Conservation (phyloP, 768 basidiomycete genomes). For the Rhodotorula toruloides region DNA sequence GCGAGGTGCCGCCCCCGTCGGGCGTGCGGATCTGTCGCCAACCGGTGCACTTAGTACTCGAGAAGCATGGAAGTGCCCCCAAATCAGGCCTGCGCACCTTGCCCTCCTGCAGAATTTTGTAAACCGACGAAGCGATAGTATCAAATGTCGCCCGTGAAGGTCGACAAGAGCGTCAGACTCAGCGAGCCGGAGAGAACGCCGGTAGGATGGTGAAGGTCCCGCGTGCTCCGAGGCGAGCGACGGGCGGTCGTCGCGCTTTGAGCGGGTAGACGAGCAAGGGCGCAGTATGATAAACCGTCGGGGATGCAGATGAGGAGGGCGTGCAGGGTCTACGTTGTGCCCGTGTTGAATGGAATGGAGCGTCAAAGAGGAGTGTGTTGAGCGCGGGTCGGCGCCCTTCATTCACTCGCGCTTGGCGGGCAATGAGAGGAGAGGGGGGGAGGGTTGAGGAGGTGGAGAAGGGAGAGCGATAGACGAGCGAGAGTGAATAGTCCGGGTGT, state of each 20-base stretch:
- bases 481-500: too few species aligned
- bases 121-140: conserved; percentile 82
- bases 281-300: not conserved
- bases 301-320: not conserved
- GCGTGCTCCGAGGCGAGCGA: conserved; percentile 62
- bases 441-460: too few species aligned
- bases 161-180: conserved; percentile 46
- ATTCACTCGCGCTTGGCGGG: too few species aligned
- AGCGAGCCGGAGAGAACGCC: conserved; percentile 56
- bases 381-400: not conserved
- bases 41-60: not conserved
- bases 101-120: conserved; percentile 81
- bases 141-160: conserved; percentile 79
- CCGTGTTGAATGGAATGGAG: not conserved
- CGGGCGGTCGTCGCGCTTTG: conserved; percentile 66
- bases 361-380: too few species aligned
- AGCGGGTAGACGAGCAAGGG: conserved; percentile 56
- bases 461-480: too few species aligned
- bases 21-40: conserved; percentile 56
- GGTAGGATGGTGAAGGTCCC: conserved; percentile 67
- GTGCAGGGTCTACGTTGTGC: not conserved
- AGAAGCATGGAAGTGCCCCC: not conserved
- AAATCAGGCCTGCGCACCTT: conserved; percentile 54
- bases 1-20: conserved; percentile 83
- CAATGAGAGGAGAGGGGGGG: too few species aligned